These are phyloP conservation scores for Pelagophyceae sp. DNA, from an alignment of 352 stramenopile genomes.

Conservation along the genomic window DNA sequence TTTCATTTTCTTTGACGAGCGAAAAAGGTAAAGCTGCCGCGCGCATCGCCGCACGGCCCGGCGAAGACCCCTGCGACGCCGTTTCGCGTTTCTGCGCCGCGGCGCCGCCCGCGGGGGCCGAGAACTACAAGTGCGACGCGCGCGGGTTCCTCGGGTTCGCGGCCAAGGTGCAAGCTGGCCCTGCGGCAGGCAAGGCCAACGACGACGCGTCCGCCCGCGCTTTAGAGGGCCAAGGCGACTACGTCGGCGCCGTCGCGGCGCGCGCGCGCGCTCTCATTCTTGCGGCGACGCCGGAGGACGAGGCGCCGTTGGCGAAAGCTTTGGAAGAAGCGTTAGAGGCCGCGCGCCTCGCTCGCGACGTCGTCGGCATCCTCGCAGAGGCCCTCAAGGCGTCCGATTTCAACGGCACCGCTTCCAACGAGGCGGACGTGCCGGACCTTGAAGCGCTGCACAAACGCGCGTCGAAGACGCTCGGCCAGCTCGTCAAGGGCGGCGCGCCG, in stretches of 20 bases:
- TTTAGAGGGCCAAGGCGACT: background rate
- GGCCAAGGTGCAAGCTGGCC: background rate
- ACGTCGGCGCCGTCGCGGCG: background rate
- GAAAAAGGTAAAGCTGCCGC: background rate
- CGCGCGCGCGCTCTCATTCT: background rate
- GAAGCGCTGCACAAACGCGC: background rate
- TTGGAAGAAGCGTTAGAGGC: background rate
- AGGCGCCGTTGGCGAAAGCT: background rate
- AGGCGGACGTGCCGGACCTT: background rate
- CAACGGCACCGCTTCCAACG: background rate
- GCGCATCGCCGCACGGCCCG: background rate
- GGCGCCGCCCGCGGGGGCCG: background rate
- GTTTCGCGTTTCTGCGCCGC: background rate
- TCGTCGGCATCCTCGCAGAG: background rate
- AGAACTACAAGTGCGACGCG: background rate
- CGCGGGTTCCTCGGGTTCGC: background rate
- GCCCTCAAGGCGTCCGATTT: background rate
- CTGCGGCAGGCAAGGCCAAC: background rate
- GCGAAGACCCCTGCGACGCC: background rate
- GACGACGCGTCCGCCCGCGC: background rate
- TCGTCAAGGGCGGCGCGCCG: background rate
- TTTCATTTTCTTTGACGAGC: background rate
- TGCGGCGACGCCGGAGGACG: background rate
- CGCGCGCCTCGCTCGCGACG: background rate
- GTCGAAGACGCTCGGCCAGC: background rate